Percentiles rank a stretch among this genome's conserved stretches.
Conservation (phyloP, 345 rosid species). For the Isatis tinctoria region DNA sequence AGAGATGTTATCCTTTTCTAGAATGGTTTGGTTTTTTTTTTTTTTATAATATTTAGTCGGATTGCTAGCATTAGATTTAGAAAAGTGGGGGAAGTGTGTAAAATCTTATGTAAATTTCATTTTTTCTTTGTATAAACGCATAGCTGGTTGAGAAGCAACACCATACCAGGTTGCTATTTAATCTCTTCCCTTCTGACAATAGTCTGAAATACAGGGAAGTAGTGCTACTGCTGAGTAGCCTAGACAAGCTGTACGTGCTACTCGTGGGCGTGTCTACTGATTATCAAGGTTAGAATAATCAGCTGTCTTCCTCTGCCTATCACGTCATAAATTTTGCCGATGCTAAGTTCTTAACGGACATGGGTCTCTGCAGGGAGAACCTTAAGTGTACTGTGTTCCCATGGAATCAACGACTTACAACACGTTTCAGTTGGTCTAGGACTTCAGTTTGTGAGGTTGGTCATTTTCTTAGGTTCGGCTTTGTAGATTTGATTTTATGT, state of each 20-base stretch:
- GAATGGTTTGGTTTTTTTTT: not conserved
- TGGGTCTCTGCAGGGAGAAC: constrained; percentile 48
- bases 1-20: not conserved
- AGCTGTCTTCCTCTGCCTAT: constrained; percentile 20
- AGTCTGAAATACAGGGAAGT: constrained; percentile 59
- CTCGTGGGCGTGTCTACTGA: constrained; percentile 54
- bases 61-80: not conserved
- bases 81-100: not conserved
- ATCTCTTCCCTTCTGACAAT: constrained; percentile 6
- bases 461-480: constrained; percentile 21
- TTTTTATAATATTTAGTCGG: not conserved
- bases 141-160: constrained; percentile 12
- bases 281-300: constrained; percentile 59
- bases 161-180: not conserved
- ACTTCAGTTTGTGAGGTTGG: constrained; percentile 84
- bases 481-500: not conserved
- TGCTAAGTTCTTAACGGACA: constrained; percentile 11
- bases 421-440: constrained; percentile 70
- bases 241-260: constrained; percentile 60
- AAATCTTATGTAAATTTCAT: not conserved
- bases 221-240: constrained; percentile 57
- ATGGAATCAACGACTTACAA: constrained; percentile 60
- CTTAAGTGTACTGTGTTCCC: constrained; percentile 58
- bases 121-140: not conserved
- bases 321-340: constrained; percentile 11